Evolutionary conservation across 202 grass and related monocot genomes (phyloP), one percentile per base, ranked within the genome.

Genomic region (Schoenoplectus tabernaemontani): DNA sequence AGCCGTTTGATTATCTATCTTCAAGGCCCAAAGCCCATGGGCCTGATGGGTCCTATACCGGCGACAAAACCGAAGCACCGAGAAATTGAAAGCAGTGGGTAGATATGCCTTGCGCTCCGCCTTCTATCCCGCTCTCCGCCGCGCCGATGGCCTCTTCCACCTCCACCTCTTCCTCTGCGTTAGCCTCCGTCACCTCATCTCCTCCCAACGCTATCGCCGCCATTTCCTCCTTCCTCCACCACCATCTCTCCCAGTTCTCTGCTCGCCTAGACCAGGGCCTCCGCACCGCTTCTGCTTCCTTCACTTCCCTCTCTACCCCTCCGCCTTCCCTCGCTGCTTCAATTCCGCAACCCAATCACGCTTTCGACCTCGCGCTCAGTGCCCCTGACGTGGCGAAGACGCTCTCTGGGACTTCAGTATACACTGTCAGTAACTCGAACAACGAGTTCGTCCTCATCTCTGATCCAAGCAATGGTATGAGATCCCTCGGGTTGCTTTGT

Each of bases 391-490:
- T 98, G 26, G 95, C 91, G 22, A 93, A 81, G 74, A 85, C 91
- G 19, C 87, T 98, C 43, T 83, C 89, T 6, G 88, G 88, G 4
- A 10, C 43, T 19, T 87, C 89, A 41, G 89, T 94, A 12, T 94
- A 56, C 67, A 94, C 92, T 26, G 89, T 94, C 77, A 91, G 89
- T 75, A 91, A 91, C 83, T 89, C 89, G 41, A 87, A 77, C 77
- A 94, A 89, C 77, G 92, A 94, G 87, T 94, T 94, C 76, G 89
- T 94, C 54, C 92, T 94, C 30, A 85, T 94, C 53, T 91, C 92
- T 30, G 92, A 94, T 87, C 87, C 92, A 2, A 84, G 47, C 86
- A 89, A 89, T 64, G 89, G 83, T 23, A 83, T 89, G 51, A 85
- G 92, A 67, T 91, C 92, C 37, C 89, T 94, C 16, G 87, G 90